Percentiles rank a stretch among this genome's conserved stretches.
These are phyloP conservation scores for Hypomyces rosellus DNA, from an alignment of 2,329 filamentous ascomycete species.

Conservation along the genomic window DNA sequence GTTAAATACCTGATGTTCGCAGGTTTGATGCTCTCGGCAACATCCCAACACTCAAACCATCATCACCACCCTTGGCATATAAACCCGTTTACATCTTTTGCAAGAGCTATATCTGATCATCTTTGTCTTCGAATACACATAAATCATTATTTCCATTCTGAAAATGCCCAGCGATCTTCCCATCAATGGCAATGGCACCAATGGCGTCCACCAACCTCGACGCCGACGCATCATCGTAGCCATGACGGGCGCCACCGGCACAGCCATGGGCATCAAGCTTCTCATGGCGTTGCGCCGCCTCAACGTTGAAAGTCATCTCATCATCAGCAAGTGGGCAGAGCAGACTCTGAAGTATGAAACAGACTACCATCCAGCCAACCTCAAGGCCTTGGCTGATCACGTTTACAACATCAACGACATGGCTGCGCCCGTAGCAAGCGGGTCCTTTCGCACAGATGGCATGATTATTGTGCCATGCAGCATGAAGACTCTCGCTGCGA, in stretches of 20 bases:
- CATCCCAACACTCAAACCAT: too few species aligned
- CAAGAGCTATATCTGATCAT: too few species aligned
- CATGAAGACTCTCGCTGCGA: constrained; percentile 41
- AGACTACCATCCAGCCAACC: constrained; percentile 11
- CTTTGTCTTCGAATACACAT: too few species aligned
- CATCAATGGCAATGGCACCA: too few species aligned
- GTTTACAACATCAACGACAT: constrained; percentile 15
- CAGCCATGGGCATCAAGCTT: constrained; percentile 13
- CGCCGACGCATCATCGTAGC: constrained; percentile 14
- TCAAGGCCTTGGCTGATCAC: constrained; percentile 13
- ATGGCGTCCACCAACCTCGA: neutral
- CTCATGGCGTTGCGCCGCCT: constrained; percentile 12
- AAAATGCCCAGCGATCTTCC: too few species aligned
- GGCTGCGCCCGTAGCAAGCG: constrained; percentile 15
- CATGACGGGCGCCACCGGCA: constrained; percentile 17
- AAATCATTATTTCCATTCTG: too few species aligned
- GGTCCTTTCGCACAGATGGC: constrained; percentile 25
- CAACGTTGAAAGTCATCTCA: constrained; percentile 16
- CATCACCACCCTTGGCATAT: too few species aligned
- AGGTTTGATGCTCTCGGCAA: too few species aligned
- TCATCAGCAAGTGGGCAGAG: constrained; percentile 17
- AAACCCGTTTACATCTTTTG: too few species aligned
- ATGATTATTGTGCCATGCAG: constrained; percentile 46
- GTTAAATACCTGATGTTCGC: too few species aligned
- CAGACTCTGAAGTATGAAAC: constrained; percentile 17